These are phyloP conservation scores for Pleurotus citrinopileatus DNA, from an alignment of 768 basidiomycete species.

Conservation along the genomic window DNA sequence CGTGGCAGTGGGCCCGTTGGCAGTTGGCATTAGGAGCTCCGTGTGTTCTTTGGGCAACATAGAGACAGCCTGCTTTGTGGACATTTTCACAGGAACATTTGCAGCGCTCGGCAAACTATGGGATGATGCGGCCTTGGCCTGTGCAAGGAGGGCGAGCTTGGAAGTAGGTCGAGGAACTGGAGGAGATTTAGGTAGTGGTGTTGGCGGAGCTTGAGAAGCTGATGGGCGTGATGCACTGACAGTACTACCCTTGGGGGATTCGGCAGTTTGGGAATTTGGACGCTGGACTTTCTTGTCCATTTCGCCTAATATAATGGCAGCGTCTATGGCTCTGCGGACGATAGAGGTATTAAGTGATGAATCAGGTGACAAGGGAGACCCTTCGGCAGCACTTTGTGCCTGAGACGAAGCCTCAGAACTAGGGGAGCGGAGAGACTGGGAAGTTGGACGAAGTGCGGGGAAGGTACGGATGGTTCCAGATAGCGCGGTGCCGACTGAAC, in stretches of 20 bases:
- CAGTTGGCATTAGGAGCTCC: constrained; percentile 73
- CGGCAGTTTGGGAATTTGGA: too few species aligned
- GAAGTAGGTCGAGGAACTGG: constrained; percentile 44
- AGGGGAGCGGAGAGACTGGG: constrained; percentile 45
- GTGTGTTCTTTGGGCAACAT: constrained; percentile 50
- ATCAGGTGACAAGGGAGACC: constrained; percentile 40
- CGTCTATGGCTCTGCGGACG: constrained; percentile 62
- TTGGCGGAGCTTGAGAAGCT: constrained; percentile 16
- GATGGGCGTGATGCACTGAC: constrained; percentile 8
- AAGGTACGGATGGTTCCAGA: constrained; percentile 71
- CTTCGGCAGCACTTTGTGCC: constrained; percentile 20
- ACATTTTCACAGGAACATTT: constrained; percentile 3
- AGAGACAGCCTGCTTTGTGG: constrained; percentile 17
- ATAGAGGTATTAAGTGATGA: constrained; percentile 38
- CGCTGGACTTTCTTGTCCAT: constrained; percentile 35
- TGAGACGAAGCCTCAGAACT: constrained; percentile 31
- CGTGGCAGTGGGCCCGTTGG: constrained; percentile 80
- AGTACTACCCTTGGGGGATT: constrained; percentile 1
- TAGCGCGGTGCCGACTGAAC: constrained; percentile 50
- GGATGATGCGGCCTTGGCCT: constrained; percentile 43
- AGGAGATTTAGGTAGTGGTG: constrained; percentile 7
- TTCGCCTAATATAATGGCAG: constrained; percentile 63
- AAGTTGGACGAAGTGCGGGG: constrained; percentile 65
- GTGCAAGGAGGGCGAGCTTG: constrained; percentile 73
- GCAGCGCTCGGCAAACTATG: constrained; percentile 13